Conservation (phyloP, 2,329 filamentous ascomycete genomes). For the Fusarium sp. region DNA sequence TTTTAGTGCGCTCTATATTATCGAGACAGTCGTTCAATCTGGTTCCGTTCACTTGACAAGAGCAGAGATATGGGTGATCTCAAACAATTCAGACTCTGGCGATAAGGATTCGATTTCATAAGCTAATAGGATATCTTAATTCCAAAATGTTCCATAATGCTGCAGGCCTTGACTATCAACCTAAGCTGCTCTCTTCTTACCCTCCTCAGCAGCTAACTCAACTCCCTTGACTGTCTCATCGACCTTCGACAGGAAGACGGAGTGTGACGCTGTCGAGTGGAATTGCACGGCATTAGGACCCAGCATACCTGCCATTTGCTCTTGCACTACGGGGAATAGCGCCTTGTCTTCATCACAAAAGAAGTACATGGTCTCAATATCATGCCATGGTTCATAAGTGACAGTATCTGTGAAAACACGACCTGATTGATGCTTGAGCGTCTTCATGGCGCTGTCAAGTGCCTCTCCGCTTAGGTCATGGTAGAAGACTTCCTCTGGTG, state of each 20-base stretch:
- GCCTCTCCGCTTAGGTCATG: conserved; percentile 37
- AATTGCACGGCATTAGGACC: conserved; percentile 13
- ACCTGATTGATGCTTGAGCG: conserved; percentile 29
- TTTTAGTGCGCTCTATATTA: too few relatives aligned
- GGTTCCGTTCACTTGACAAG: too few relatives aligned
- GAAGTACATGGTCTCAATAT: conserved; percentile 45
- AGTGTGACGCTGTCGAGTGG: conserved; percentile 26
- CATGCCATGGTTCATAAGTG: conserved; percentile 46
- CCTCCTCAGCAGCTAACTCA: conserved; percentile 25
- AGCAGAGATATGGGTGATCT: rapidly evolving
- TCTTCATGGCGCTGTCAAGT: conserved; percentile 14
- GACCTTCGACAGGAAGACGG: conserved; percentile 24
- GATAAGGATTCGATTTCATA: neutral
- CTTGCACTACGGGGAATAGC: conserved; percentile 33
- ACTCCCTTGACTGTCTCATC: conserved; percentile 31
- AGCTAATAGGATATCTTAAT: neutral
- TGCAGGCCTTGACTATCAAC: rapidly evolving
- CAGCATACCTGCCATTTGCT: conserved; percentile 32
- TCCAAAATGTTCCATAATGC: rapidly evolving
- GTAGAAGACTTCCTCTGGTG: conserved; percentile 40
- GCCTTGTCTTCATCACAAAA: conserved; percentile 42
- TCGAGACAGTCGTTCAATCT: rapidly evolving
- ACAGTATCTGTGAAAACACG: conserved; percentile 37
- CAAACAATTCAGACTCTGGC: rapidly evolving
- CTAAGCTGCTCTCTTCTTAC: neutral